Percentiles rank a stretch among this genome's conserved stretches.
phyloP scores from a whole-genome alignment of 768 basidiomycete genomes.

The Xerocomellus chrysenteron region DNA sequence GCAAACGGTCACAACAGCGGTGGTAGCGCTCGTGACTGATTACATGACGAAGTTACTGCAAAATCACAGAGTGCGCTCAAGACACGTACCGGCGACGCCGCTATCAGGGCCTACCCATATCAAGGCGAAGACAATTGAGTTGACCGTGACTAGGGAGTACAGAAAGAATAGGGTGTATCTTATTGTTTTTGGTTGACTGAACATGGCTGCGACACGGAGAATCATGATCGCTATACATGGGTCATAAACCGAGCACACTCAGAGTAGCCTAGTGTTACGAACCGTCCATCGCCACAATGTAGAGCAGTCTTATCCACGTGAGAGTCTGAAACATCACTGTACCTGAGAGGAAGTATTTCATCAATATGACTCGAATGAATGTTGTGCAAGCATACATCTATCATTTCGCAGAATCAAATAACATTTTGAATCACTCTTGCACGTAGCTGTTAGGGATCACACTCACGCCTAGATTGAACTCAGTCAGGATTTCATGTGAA shows the following conservation, averaged over 20 bases:
- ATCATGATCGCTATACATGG: conserved; percentile 10
- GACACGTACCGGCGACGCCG: neutral
- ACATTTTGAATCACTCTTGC: neutral
- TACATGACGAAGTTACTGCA: neutral
- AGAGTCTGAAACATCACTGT: neutral
- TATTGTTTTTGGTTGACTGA: neutral
- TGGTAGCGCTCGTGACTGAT: neutral
- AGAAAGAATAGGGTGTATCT: conserved; percentile 1
- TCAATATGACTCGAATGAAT: neutral
- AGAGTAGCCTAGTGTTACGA: neutral
- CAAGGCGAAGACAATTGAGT: neutral
- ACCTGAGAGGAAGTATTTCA: neutral
- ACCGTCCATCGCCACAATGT: neutral
- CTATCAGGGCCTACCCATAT: neutral
- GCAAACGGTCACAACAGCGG: neutral
- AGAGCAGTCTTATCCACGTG: neutral
- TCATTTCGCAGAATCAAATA: neutral
- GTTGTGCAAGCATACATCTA: conserved; percentile 3
- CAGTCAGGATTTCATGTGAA: neutral
- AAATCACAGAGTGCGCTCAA: too few species aligned
- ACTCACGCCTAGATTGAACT: conserved; percentile 7
- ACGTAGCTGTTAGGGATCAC: neutral
- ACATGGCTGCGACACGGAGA: conserved; percentile 16
- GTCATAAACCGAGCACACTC: neutral
- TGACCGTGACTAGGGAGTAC: neutral